Evolutionary conservation across 1,139 yeast species (phyloP), one percentile per base, ranked within the genome.

Genomic region (Blastobotrys elegans): DNA sequence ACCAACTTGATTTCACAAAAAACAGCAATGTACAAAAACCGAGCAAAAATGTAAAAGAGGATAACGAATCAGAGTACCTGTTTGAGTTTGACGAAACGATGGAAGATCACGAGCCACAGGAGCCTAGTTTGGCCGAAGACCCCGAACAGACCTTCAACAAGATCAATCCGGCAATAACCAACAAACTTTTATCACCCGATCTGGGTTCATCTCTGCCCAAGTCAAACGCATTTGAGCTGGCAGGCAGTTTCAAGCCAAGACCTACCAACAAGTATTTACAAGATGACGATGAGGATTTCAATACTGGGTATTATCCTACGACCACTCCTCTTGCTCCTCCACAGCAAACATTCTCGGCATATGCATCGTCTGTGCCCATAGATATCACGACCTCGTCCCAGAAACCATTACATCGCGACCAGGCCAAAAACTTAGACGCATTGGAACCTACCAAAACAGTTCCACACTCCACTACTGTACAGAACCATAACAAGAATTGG

Each of bases 51-150:
- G 49, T 31, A 4, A 44, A 44, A 16, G 51, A 46, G 41, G 56
- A 51, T 14, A 33, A 33, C 11, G 33, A 21, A n/a, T 16, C 44
- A n/a, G 59, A 53, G 14, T 53, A 52, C n/a, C 44, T 58, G 45
- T 58, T 58, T 44, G 62, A 57, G 27, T 58, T 58, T 40, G 62
- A 58, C 46, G 62, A 58, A 42, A 43, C 56, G 7, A 44, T 56
- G 42, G 30, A 24, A 4, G 27, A 14, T 10, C n/a, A n/a, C n/a
- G 26, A 30, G 3, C 33, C 32, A 8, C 27, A 37, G 11, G 38
- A 31, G n/a, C 24, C 44, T 10, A 41, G 5, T 1, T 37, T 22
- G n/a, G 31, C 40, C 22, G 43, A 22, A 33, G 37, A 18, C 17
- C 18, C 11, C 8, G 42, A 20, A 29, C 42, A 43, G 21, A 27